Evolutionary conservation across 2,329 filamentous ascomycete genomes (phyloP).

Genomic region (Sporothrix luriei): DNA sequence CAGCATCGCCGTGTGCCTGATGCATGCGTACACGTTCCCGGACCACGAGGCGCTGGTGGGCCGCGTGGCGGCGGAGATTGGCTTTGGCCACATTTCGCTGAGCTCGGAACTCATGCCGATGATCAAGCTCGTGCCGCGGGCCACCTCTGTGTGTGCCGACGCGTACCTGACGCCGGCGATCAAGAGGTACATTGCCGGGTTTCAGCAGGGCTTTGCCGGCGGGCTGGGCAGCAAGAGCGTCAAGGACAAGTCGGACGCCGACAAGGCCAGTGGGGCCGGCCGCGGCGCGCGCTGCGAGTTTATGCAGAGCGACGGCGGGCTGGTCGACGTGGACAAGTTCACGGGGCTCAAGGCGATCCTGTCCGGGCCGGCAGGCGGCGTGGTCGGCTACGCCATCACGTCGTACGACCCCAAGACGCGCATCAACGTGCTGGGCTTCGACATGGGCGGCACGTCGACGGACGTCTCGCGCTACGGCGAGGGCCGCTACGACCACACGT

Average conservation of each 20-base stretch:
- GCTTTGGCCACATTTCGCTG: conserved; percentile 79
- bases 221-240: conserved; percentile 77
- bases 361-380: conserved; percentile 88
- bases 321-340: conserved; percentile 76
- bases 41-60: conserved; percentile 81
- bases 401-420: conserved; percentile 83
- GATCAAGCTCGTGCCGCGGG: conserved; percentile 78
- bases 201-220: conserved; percentile 78
- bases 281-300: conserved; percentile 82
- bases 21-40: conserved; percentile 91
- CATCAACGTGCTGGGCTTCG: conserved; percentile 88
- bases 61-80: conserved; percentile 74
- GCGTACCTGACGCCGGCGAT: conserved; percentile 80
- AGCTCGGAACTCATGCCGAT: conserved; percentile 86
- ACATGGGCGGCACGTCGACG: conserved; percentile 93
- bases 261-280: conserved; percentile 47
- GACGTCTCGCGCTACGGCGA: conserved; percentile 86
- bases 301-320: conserved; percentile 83
- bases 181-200: conserved; percentile 72
- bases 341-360: conserved; percentile 83
- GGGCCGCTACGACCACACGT: conserved; percentile 88
- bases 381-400: conserved; percentile 89
- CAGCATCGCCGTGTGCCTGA: conserved; percentile 85
- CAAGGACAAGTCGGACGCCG: conserved; percentile 54
- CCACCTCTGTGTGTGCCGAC: conserved; percentile 76